A percentile compares a stretch with the other conserved stretches of the same genome.
Conservation (phyloP, 768 basidiomycete species). For the Strobilomyces echinocephalus region DNA sequence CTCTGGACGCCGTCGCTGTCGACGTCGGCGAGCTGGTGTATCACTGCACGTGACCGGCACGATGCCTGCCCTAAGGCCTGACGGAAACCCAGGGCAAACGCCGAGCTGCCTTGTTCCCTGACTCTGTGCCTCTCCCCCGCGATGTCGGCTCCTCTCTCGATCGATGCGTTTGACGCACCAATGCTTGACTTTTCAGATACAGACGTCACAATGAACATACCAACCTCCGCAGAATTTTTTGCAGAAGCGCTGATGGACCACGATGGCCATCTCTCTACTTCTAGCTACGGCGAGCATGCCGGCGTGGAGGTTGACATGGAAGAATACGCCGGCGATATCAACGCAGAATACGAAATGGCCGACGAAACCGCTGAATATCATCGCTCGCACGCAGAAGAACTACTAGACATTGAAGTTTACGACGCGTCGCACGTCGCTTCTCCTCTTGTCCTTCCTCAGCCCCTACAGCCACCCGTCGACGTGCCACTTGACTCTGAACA, state of each 20-base stretch:
- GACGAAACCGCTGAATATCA: slow-evolving; percentile 30
- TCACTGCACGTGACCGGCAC: slow-evolving; percentile 28
- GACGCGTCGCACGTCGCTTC: slow-evolving; percentile 35
- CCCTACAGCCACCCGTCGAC: slow-evolving; percentile 14
- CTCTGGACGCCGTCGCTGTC: slow-evolving; percentile 5
- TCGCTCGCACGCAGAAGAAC: slow-evolving; percentile 23
- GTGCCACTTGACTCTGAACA: slow-evolving; percentile 16
- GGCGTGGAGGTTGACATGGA: slow-evolving; percentile 69
- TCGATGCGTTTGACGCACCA: slow-evolving; percentile 56
- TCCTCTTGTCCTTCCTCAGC: slow-evolving; percentile 18
- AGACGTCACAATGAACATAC: slow-evolving; percentile 56
- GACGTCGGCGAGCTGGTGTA: not conserved
- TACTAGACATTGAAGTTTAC: slow-evolving; percentile 38
- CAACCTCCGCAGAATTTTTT: slow-evolving; percentile 43
- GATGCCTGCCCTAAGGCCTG: slow-evolving; percentile 26
- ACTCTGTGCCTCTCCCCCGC: slow-evolving; percentile 14
- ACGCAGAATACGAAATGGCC: slow-evolving; percentile 46
- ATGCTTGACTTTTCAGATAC: slow-evolving; percentile 61
- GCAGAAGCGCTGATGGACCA: slow-evolving; percentile 58
- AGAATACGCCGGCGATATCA: slow-evolving; percentile 38
- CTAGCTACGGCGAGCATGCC: slow-evolving; percentile 29
- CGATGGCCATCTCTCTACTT: slow-evolving; percentile 34
- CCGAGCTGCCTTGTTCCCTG: slow-evolving; percentile 12
- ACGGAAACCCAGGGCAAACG: slow-evolving; percentile 8
- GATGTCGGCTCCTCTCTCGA: slow-evolving; percentile 28